These are phyloP conservation scores for Aspergillus flavus DNA, from an alignment of 2,329 filamentous ascomycete genomes.

Conservation along the genomic window DNA sequence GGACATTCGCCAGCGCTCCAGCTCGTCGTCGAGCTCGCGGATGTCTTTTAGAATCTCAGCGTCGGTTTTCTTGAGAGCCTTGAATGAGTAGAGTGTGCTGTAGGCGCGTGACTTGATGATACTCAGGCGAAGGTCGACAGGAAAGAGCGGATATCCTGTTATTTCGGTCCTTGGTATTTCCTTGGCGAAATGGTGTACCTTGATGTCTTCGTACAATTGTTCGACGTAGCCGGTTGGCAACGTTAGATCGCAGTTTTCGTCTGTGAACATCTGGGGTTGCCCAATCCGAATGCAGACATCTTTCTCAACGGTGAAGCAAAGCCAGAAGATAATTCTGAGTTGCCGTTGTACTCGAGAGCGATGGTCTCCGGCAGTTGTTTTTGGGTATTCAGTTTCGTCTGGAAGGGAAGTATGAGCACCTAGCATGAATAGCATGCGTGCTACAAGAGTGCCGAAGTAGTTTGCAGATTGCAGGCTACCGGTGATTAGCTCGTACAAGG, in stretches of 20 bases:
- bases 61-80: slow-evolving; percentile 54
- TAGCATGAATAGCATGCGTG: slow-evolving; percentile 53
- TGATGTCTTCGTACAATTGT: slow-evolving; percentile 26
- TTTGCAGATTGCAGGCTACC: slow-evolving; percentile 52
- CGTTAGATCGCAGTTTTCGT: slow-evolving; percentile 57
- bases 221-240: slow-evolving; percentile 49
- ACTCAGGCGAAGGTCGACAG: slow-evolving; percentile 53
- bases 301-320: slow-evolving; percentile 59
- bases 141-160: slow-evolving; percentile 39
- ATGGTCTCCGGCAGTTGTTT: slow-evolving; percentile 13
- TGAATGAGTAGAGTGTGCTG: slow-evolving; percentile 53
- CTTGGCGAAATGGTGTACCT: slow-evolving; percentile 19
- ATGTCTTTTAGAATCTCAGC: slow-evolving; percentile 59
- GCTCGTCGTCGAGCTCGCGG: slow-evolving; percentile 58
- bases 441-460: slow-evolving; percentile 50
- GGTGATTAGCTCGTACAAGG: slow-evolving; percentile 48
- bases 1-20: slow-evolving; percentile 58
- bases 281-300: slow-evolving; percentile 58
- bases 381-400: slow-evolving; percentile 28
- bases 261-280: slow-evolving; percentile 54
- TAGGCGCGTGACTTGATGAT: slow-evolving; percentile 57
- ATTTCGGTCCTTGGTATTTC: slow-evolving; percentile 29
- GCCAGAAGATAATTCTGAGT: slow-evolving; percentile 54
- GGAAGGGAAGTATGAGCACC: slow-evolving; percentile 46
- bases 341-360: slow-evolving; percentile 28